Conservation (phyloP, 108 stramenopile genomes). For the Cyclotella cryptica region DNA sequence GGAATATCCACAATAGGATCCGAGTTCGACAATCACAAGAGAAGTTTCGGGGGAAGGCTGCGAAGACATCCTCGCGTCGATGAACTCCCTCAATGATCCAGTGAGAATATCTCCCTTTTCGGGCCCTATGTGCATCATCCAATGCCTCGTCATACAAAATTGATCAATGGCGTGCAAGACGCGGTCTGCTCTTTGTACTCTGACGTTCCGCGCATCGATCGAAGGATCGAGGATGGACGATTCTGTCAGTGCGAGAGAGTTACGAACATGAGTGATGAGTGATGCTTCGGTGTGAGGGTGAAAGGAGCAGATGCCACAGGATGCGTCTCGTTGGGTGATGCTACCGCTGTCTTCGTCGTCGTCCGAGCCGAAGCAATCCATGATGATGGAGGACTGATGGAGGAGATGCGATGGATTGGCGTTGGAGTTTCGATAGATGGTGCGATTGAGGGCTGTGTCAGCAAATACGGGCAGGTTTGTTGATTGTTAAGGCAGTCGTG, state of each 20-base stretch:
- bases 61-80: slow-evolving; percentile 15
- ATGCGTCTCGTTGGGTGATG: slow-evolving; percentile 19
- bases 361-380: slow-evolving; percentile 12
- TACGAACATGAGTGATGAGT: slow-evolving; percentile 27
- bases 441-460: background rate
- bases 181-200: background rate
- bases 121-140: slow-evolving; percentile 94
- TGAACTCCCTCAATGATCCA: slow-evolving; percentile 30
- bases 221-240: background rate
- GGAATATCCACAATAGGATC: slow-evolving; percentile 92
- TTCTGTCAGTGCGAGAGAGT: background rate
- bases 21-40: slow-evolving; percentile 69
- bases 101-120: slow-evolving; percentile 72
- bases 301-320: slow-evolving; percentile 33
- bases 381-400: background rate
- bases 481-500: too few relatives aligned
- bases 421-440: background rate
- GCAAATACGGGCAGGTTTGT: too few relatives aligned
- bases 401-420: background rate
- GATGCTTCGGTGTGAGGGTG: slow-evolving; percentile 36
- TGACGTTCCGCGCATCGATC: background rate
- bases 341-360: background rate
- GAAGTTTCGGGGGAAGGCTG: slow-evolving; percentile 8
- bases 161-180: slow-evolving; percentile 70
- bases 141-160: slow-evolving; percentile 80